These are phyloP conservation scores for Avena atlantica DNA, from an alignment of 176 grass and related monocot genomes.

Conservation along the genomic window DNA sequence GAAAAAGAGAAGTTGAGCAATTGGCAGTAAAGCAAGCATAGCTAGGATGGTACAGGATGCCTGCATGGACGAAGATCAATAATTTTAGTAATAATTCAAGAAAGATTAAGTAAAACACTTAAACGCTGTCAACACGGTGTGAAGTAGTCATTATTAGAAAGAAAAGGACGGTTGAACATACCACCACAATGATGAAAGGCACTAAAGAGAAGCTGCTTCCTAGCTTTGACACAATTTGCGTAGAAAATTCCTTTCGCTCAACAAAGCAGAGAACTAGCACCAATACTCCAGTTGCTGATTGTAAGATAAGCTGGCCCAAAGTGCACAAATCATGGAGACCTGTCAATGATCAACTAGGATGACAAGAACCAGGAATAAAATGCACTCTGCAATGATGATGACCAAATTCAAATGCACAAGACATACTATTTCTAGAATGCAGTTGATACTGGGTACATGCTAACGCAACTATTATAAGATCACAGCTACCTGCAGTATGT, in stretches of 20 bases:
- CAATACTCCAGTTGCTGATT: constrained; percentile 82
- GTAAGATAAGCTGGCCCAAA: constrained; percentile 96
- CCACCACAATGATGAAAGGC: constrained; percentile 94
- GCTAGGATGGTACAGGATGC: constrained; percentile 90
- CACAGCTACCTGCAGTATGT: neutral
- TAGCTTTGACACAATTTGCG: constrained; percentile 81
- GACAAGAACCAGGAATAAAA: constrained; percentile 94
- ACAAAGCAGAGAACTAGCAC: constrained; percentile 96
- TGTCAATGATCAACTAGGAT: constrained; percentile 99
- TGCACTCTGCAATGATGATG: constrained; percentile 51
- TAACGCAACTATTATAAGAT: constrained; percentile 16
- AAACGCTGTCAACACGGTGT: neutral
- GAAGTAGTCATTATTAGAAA: constrained; percentile 24
- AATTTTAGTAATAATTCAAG: constrained; percentile 27
- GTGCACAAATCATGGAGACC: constrained; percentile 79
- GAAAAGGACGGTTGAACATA: constrained; percentile 49
- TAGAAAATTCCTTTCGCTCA: constrained; percentile 74
- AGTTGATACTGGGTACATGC: neutral
- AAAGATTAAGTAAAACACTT: constrained; percentile 34
- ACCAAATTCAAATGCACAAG: constrained; percentile 35
- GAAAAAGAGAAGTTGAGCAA: constrained; percentile 97
- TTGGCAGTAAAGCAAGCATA: constrained; percentile 82
- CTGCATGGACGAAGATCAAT: constrained; percentile 40
- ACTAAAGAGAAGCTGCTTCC: constrained; percentile 98
- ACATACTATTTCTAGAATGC: neutral